Evolutionary conservation across 2,329 filamentous ascomycete species (phyloP), one percentile per base, ranked within the genome.

Genomic region (Aureobasidium sp.): DNA sequence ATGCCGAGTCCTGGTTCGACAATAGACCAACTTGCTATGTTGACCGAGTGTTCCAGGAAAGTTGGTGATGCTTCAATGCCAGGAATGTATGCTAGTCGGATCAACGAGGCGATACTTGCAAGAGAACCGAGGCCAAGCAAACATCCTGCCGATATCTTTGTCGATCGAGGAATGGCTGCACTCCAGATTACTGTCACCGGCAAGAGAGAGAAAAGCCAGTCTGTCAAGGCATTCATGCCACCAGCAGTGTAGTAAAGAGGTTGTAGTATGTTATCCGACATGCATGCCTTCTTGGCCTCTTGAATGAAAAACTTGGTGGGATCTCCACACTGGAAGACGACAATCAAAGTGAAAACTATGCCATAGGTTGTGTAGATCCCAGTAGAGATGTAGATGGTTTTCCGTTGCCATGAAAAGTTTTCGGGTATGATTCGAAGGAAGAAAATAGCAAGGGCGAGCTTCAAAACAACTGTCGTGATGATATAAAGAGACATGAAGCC

Each of bases 331-430:
- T 70, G 67, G 61, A 73, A 80, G 9, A 70, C 68, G 64, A 80
- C 82, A 67, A 82, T 79, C 37, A 82, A 74, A 13, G 77, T 71
- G 34, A 79, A 71, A 56, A 81, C 67, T 65, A 81, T 78, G 67
- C 79, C 76, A 65, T 80, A 82, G 10, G 76, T 68, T 1, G 76
- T 64, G 8, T 80, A 66, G 13, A 73, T 56, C 5, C 56, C 47
- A 20, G 68, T 64, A 20, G 66, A 37, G 15, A 55, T 36, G 42
- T 66, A 67, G 37, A 70, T 62, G n/a, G 64, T 55, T 10, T 51
- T 47, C 29, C 65, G 59, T 27, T 78, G 75, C 70, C 70, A 65
- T 2, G 37, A 29, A 17, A 56, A 56, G 48, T 34, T 37, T 4
- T 48, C n/a, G 34, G 70, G 69, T 62, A 76, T 68, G 20, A 76